Base-by-base conservation (phyloP, 768 basidiomycete species). In the Xerocomus brunneocitrinus region DNA sequence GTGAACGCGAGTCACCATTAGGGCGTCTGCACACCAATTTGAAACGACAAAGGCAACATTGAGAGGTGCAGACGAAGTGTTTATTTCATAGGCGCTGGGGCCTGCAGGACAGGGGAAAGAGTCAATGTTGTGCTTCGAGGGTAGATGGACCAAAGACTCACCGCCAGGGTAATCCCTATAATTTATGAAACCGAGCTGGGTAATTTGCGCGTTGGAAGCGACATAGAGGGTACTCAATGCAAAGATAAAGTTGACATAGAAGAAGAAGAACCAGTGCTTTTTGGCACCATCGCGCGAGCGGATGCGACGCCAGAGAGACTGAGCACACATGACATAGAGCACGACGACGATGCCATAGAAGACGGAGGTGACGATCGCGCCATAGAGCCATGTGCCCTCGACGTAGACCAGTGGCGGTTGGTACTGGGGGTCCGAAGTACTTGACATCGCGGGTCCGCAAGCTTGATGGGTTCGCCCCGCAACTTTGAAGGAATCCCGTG, bases 161-260 rank as follows among this genome's bases (percentile, higher is more conserved):
- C 67, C 68, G 22, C 65, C 69, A 1, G 69, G 67, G 39, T 66
- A 71, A 25, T 71, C 50, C 27, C 69, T 67, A 31, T 71, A 19
- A 27, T 65, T 58, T 48, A 69, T 62, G 54, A 71, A 69, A 13
- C 59, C 65, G 8, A 67, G 41, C 25, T 71, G 65, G 40, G 64
- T 69, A 39, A 67, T 66, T 10, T 56, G 47, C 0, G 67, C 39
- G 28, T 62, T 66, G 55, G 55, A 28, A 0, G 51, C 60, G 32
- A 58, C 58, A 41, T 66, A 71, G 47, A 71, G 47, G 5, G 69
- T 69, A 8, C 63, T 63, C 42, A 69, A 27, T 10, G 47, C 58
- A 42, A 69, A 71, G 35, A 69, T 24, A 54, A 69, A 41, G 32
- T 61, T 57, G 43, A 69, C 62, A 50, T 71, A 69, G 57, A 55